A percentile compares a stretch with the other conserved stretches of the same genome.
Evolutionary conservation across 1,284 basidiomycete genomes (phyloP).

Genomic region (Malassezia slooffiae): DNA sequence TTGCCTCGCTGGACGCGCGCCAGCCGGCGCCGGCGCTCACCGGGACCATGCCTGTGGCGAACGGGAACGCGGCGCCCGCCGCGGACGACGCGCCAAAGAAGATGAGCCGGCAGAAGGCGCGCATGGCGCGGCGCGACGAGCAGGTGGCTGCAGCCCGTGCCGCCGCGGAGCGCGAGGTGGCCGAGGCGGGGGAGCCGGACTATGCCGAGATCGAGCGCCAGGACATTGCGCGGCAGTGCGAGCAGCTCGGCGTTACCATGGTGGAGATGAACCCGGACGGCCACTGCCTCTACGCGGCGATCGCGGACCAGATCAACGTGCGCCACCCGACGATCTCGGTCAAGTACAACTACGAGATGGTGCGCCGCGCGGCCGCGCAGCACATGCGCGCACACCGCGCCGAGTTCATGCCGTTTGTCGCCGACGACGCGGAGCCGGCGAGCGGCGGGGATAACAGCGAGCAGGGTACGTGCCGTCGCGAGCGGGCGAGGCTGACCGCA

Average conservation of each 20-base stretch:
- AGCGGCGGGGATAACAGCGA: slow-evolving; percentile 53
- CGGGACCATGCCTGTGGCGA: neutral
- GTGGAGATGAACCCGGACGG: slow-evolving; percentile 79
- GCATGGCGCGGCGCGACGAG: slow-evolving; percentile 21
- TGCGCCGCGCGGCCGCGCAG: slow-evolving; percentile 63
- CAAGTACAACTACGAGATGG: slow-evolving; percentile 24
- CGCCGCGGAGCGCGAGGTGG: slow-evolving; percentile 10
- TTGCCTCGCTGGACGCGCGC: slow-evolving; percentile 28
- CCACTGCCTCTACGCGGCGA: slow-evolving; percentile 83
- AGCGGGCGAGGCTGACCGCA: slow-evolving; percentile 56
- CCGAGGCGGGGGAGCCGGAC: neutral
- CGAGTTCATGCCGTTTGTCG: slow-evolving; percentile 88
- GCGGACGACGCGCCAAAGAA: slow-evolving; percentile 1
- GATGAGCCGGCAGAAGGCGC: slow-evolving; percentile 25
- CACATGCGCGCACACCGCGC: slow-evolving; percentile 76
- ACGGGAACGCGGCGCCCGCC: too few relatives aligned
- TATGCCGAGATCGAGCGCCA: slow-evolving; percentile 1
- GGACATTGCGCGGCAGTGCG: neutral
- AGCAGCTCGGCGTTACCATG: neutral
- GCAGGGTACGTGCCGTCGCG: slow-evolving; percentile 20
- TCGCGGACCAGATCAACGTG: slow-evolving; percentile 62
- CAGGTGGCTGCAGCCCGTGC: slow-evolving; percentile 13
- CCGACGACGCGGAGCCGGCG: slow-evolving; percentile 48
- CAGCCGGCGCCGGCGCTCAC: slow-evolving; percentile 18
- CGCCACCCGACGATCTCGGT: slow-evolving; percentile 5